Conservation (phyloP, 805 yeast genomes). For the Starmerella scarabaei region DNA sequence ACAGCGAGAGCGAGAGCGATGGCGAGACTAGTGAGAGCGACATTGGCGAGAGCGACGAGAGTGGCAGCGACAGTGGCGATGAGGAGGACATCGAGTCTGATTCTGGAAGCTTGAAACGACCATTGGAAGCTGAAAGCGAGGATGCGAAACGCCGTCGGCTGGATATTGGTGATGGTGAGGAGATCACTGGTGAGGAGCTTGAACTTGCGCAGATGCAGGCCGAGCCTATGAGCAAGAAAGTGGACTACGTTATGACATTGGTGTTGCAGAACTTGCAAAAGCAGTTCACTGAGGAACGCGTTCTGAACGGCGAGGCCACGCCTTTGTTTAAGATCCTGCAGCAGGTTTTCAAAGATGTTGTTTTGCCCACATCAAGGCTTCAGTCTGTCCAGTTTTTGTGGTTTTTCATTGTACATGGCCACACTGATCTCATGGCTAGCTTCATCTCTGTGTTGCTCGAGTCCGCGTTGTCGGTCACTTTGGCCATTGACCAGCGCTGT, state of each 20-base stretch:
- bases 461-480: conserved; percentile 58
- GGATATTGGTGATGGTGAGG: conserved; percentile 27
- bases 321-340: conserved; percentile 58
- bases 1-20: conserved; percentile 17
- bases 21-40: conserved; percentile 23
- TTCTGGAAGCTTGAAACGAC: conserved; percentile 23
- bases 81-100: conserved; percentile 1
- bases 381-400: conserved; percentile 73
- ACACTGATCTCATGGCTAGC: conserved; percentile 72
- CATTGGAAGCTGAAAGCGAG: conserved; percentile 20
- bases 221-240: conserved; percentile 46
- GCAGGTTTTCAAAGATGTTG: conserved; percentile 64
- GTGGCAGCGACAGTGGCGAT: conserved; percentile 22
- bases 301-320: conserved; percentile 53
- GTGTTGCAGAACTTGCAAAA: conserved; percentile 41
- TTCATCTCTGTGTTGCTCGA: conserved; percentile 72
- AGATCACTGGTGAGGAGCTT: conserved; percentile 26
- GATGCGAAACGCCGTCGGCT: conserved; percentile 4
- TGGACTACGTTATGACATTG: conserved; percentile 54
- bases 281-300: conserved; percentile 38
- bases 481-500: conserved; percentile 59
- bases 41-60: conserved; percentile 10
- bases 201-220: conserved; percentile 32
- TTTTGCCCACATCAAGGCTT: conserved; percentile 85
- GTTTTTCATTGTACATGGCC: conserved; percentile 69